phyloP scores from a whole-genome alignment of 2,329 filamentous ascomycete species.

The Alternaria metachromatica region DNA sequence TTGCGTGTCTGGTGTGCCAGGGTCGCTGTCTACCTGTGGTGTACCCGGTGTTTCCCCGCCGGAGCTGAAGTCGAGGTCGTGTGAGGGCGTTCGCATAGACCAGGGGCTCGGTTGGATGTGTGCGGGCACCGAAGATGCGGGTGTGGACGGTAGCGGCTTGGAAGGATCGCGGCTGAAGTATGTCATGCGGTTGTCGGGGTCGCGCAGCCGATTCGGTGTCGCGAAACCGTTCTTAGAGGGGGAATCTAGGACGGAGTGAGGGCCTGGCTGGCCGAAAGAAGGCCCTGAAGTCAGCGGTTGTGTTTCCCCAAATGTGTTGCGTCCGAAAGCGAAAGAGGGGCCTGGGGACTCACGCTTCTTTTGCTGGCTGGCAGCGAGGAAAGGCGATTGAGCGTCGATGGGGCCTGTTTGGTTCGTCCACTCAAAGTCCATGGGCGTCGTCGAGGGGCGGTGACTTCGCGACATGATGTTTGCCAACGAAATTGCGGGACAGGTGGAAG shows the following conservation, averaged over 20 bases:
- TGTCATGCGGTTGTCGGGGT: conserved; percentile 58
- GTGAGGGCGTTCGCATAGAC: conserved; percentile 43
- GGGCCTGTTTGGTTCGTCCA: conserved; percentile 57
- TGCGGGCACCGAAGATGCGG: conserved; percentile 28
- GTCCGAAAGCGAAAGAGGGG: conserved; percentile 7
- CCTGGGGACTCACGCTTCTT: conserved; percentile 48
- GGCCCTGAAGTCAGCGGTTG: conserved; percentile 21
- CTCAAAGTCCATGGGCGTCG: conserved; percentile 62
- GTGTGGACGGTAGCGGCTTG: conserved; percentile 48
- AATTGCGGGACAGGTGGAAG: neutral
- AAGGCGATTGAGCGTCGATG: conserved; percentile 57
- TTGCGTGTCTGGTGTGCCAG: conserved; percentile 50
- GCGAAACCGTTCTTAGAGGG: conserved; percentile 55
- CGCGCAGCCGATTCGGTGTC: conserved; percentile 52
- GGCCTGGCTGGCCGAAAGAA: conserved; percentile 28
- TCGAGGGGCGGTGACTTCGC: conserved; percentile 46
- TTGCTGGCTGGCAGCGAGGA: conserved; percentile 44
- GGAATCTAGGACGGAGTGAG: conserved; percentile 51
- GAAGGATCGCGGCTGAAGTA: conserved; percentile 51
- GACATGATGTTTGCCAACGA: conserved; percentile 27
- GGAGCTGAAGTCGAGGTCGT: conserved; percentile 53
- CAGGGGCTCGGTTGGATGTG: conserved; percentile 42
- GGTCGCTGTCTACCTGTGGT: conserved; percentile 52
- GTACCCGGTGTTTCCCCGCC: conserved; percentile 59
- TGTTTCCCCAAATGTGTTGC: neutral